A percentile compares a stretch with the other conserved stretches of the same genome.
phyloP scores from a whole-genome alignment of 352 stramenopile genomes.

The Globisporangium cystogenes region DNA sequence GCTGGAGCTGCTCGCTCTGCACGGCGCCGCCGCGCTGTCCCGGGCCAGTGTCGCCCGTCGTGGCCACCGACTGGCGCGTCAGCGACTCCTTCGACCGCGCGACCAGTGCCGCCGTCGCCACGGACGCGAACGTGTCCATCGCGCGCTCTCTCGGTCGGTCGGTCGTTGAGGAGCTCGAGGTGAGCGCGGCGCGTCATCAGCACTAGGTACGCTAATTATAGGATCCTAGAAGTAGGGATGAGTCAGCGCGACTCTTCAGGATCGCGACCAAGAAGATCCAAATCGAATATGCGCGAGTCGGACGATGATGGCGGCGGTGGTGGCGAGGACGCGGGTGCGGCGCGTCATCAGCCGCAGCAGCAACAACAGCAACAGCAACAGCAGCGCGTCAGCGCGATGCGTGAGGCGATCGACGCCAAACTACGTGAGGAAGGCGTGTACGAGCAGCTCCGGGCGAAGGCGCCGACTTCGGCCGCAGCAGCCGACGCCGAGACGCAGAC shows the following conservation, averaged over 20 bases:
- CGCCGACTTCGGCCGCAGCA: background rate
- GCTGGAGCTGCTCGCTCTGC: slow-evolving; percentile 10
- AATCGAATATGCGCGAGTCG: no score
- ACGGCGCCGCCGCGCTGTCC: background rate
- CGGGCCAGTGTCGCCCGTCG: background rate
- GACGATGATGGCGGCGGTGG: background rate
- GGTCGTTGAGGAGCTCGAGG: no score
- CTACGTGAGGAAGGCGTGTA: slow-evolving; percentile 75
- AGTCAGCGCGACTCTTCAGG: no score
- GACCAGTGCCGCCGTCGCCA: slow-evolving; percentile 7
- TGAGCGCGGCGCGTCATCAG: no score
- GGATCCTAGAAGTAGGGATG: no score
- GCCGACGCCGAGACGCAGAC: slow-evolving; percentile 6
- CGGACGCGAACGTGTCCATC: slow-evolving; percentile 14
- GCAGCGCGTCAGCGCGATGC: slow-evolving; percentile 43
- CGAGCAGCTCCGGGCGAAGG: slow-evolving; percentile 46
- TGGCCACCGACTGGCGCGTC: background rate
- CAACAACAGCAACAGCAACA: slow-evolving; percentile 11
- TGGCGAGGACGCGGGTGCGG: background rate
- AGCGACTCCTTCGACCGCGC: slow-evolving; percentile 2
- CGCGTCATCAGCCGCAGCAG: background rate
- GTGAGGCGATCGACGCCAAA: slow-evolving; percentile 66
- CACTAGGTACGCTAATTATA: no score
- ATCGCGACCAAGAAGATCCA: no score
- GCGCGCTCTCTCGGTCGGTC: background rate